Conservation (phyloP, 1,139 yeast species). For the Saccharomycopsis hybrid region DNA sequence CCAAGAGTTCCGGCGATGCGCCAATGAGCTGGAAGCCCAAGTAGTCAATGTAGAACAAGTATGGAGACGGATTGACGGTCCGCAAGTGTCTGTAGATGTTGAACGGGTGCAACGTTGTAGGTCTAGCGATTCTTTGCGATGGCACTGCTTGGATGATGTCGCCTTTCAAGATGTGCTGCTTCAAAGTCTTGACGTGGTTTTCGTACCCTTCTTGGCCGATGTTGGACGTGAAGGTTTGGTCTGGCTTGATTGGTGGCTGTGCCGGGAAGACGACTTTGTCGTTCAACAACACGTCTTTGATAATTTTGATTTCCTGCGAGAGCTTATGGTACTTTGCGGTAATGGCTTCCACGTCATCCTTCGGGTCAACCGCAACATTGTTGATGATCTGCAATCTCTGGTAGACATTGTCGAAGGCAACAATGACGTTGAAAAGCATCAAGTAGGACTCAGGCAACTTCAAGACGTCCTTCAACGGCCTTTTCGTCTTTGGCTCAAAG, state of each 20-base stretch:
- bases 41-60: slow-evolving; percentile 87
- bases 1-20: slow-evolving; percentile 92
- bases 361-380: slow-evolving; percentile 49
- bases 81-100: slow-evolving; percentile 91
- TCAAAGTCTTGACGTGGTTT: slow-evolving; percentile 63
- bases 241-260: slow-evolving; percentile 62
- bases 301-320: slow-evolving; percentile 43
- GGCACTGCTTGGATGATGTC: slow-evolving; percentile 98
- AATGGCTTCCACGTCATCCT: slow-evolving; percentile 36
- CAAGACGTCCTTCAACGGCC: slow-evolving; percentile 69
- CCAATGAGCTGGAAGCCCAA: slow-evolving; percentile 92
- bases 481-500: slow-evolving; percentile 84
- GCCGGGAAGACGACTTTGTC: slow-evolving; percentile 42
- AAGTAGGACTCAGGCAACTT: slow-evolving; percentile 84
- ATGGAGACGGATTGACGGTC: slow-evolving; percentile 96
- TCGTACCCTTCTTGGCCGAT: slow-evolving; percentile 94
- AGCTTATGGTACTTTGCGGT: slow-evolving; percentile 52
- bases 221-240: slow-evolving; percentile 72
- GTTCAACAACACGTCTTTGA: slow-evolving; percentile 45
- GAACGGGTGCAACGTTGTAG: slow-evolving; percentile 92
- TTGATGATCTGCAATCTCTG: slow-evolving; percentile 87
- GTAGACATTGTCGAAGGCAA: slow-evolving; percentile 90
- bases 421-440: slow-evolving; percentile 84
- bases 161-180: slow-evolving; percentile 78
- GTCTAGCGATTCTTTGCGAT: slow-evolving; percentile 91